Evolutionary conservation across 805 yeast species (phyloP).

Genomic region (Myxozyma neotropica): DNA sequence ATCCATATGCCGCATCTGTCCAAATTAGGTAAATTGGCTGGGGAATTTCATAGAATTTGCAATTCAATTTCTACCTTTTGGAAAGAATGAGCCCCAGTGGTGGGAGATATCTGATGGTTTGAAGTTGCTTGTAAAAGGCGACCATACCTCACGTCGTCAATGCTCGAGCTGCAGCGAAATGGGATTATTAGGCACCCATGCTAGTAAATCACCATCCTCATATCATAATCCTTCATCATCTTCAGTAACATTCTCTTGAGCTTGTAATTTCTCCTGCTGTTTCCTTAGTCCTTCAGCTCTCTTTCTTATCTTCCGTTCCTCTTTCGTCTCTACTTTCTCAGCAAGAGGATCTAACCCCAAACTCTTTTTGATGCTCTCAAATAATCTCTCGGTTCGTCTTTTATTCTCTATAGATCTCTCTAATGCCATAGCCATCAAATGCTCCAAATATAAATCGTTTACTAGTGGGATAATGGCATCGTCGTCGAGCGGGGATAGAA

Average conservation of each 20-base stretch:
- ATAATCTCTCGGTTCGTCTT: conserved; percentile 50
- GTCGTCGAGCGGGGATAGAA: conserved; percentile 42
- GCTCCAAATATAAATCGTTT: conserved; percentile 51
- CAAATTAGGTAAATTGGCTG: too few species aligned
- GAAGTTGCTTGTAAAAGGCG: too few species aligned
- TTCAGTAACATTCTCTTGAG: background rate
- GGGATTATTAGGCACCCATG: too few species aligned
- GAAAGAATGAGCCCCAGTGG: too few species aligned
- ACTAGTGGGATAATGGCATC: conserved; percentile 48
- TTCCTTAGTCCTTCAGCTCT: conserved; percentile 21
- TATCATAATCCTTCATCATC: too few species aligned
- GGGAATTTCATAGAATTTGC: too few species aligned
- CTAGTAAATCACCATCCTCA: too few species aligned
- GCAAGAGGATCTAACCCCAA: background rate
- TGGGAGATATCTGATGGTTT: too few species aligned
- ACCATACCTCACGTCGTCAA: too few species aligned
- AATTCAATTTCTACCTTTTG: too few species aligned
- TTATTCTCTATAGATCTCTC: conserved; percentile 70
- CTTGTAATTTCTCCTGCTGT: conserved; percentile 15
- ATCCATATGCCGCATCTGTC: too few species aligned
- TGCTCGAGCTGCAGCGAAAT: too few species aligned
- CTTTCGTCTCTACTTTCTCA: conserved; percentile 14
- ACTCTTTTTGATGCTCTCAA: conserved; percentile 7
- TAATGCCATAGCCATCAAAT: conserved; percentile 57
- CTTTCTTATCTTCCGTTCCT: conserved; percentile 24